Conservation (phyloP, 768 basidiomycete species). For the Serendipita sp. region DNA sequence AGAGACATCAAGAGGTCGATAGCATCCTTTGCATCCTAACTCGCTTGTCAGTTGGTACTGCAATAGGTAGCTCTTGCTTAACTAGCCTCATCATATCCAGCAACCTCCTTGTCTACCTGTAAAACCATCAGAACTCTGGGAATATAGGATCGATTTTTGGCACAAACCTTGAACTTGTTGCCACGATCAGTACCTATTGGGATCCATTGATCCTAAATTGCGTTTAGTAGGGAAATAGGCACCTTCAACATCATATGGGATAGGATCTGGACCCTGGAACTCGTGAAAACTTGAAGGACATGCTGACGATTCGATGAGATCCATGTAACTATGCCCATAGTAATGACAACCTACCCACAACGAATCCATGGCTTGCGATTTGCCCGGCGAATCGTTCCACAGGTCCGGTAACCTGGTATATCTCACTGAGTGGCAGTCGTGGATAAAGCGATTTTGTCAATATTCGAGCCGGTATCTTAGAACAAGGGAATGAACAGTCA, state of each 20-base stretch:
- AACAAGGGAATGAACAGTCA: constrained; percentile 14
- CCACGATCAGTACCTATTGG: constrained; percentile 64
- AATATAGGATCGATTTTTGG: neutral
- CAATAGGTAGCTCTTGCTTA: neutral
- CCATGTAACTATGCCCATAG: neutral
- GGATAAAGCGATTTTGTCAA: constrained; percentile 10
- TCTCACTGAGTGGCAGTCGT: constrained; percentile 43
- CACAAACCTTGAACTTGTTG: constrained; percentile 71
- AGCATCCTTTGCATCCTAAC: constrained; percentile 60
- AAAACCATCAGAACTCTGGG: neutral
- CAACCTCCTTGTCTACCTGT: constrained; percentile 78
- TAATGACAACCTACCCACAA: constrained; percentile 42
- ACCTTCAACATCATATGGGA: constrained; percentile 82
- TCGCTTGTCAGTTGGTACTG: neutral
- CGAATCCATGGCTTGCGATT: constrained; percentile 74
- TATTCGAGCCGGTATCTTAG: neutral
- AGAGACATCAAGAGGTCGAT: constrained; percentile 59
- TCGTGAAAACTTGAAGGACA: constrained; percentile 84
- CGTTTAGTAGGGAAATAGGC: neutral
- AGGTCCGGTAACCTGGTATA: constrained; percentile 92
- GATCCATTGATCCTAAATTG: constrained; percentile 2
- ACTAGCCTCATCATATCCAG: constrained; percentile 72
- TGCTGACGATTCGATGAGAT: constrained; percentile 26
- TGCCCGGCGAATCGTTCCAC: constrained; percentile 85
- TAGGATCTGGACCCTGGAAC: constrained; percentile 74